Percentiles rank a stretch among this genome's conserved stretches.
These are phyloP conservation scores for Mucor irregularis DNA, from an alignment of 371 early-diverging fungal species.

Conservation along the genomic window DNA sequence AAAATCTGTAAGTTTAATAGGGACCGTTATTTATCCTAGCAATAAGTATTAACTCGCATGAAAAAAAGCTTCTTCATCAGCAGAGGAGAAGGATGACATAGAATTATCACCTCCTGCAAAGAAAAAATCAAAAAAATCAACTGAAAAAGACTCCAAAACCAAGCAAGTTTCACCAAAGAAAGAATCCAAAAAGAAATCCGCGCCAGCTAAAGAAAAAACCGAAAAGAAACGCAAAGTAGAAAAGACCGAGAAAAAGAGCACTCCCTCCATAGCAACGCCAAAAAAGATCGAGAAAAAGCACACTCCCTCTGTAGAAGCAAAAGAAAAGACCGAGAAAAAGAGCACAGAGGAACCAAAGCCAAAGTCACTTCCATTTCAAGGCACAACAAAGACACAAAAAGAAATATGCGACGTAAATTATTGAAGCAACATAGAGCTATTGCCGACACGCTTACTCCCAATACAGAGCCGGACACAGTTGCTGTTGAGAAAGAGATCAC, in stretches of 20 bases:
- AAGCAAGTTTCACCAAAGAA: neutral
- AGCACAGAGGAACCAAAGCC: neutral
- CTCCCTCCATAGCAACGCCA: neutral
- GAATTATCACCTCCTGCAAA: too few species aligned
- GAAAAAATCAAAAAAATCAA: too few species aligned
- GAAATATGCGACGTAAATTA: conserved; percentile 6
- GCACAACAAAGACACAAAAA: neutral
- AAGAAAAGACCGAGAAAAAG: neutral
- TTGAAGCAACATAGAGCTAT: neutral
- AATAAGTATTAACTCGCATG: neutral
- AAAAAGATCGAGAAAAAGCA: neutral
- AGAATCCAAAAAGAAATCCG: neutral
- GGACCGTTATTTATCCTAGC: neutral
- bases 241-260: neutral
- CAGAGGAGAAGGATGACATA: too few species aligned
- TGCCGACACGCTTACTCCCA: neutral
- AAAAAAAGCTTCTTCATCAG: neutral
- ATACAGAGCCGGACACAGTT: too few species aligned
- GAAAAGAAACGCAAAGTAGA: neutral
- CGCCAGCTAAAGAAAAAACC: neutral
- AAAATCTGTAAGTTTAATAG: neutral
- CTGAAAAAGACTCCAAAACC: neutral
- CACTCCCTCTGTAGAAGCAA: neutral
- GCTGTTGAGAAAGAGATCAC: too few species aligned
- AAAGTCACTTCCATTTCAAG: conserved; percentile 9